phyloP scores from a whole-genome alignment of 2,329 filamentous ascomycete genomes.

The Cordyceps javanica region DNA sequence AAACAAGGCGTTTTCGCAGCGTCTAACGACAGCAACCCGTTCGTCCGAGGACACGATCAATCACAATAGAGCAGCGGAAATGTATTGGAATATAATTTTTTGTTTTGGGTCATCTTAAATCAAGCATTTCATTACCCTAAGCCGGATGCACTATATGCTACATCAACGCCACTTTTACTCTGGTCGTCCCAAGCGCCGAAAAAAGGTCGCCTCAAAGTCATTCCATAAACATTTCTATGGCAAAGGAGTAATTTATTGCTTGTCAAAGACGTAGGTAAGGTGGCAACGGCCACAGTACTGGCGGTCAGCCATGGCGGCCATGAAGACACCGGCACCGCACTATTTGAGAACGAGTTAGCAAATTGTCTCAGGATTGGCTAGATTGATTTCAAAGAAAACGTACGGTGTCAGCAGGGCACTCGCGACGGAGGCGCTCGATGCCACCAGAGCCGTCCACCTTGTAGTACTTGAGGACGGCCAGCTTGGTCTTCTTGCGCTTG shows the following conservation, averaged over 20 bases:
- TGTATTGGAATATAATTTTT: constrained; percentile 14
- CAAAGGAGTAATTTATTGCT: constrained; percentile 41
- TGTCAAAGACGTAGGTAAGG: constrained; percentile 68
- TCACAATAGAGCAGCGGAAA: constrained; percentile 13
- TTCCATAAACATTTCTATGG: constrained; percentile 11
- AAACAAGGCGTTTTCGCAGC: background rate
- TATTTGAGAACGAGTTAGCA: constrained; percentile 28
- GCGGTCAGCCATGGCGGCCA: constrained; percentile 99
- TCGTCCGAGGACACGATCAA: background rate
- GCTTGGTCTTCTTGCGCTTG: constrained; percentile 99
- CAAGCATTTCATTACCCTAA: constrained; percentile 35
- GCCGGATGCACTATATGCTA: constrained; percentile 36
- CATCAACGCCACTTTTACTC: constrained; percentile 35
- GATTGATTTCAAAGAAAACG: constrained; percentile 32
- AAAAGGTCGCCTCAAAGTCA: constrained; percentile 14
- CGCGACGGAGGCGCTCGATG: constrained; percentile 97
- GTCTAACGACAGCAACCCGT: too few species aligned
- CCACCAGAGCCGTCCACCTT: constrained; percentile 99
- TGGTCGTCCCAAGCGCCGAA: constrained; percentile 17
- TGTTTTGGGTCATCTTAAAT: constrained; percentile 19
- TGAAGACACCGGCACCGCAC: constrained; percentile 99
- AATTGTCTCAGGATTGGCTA: background rate
- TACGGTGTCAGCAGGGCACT: constrained; percentile 89
- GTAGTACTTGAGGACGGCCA: constrained; percentile 99
- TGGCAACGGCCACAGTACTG: constrained; percentile 86